phyloP scores from a whole-genome alignment of 257 asterid species.

The Gentiana straminea region DNA sequence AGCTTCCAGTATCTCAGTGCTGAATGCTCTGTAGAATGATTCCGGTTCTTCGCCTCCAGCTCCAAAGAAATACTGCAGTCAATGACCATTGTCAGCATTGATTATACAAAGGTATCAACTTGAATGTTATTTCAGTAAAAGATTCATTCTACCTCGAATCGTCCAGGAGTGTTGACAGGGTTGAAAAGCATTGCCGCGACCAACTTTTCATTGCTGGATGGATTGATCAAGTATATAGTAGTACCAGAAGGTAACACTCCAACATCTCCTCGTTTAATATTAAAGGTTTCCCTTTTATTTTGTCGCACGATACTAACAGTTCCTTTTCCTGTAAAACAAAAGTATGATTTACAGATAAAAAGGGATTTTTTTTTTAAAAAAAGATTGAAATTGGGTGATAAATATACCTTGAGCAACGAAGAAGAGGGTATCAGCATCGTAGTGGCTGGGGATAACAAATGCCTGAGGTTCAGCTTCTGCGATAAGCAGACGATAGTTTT shows the following conservation, averaged over 20 bases:
- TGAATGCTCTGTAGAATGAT: conserved; percentile 44
- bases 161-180: conserved; percentile 48
- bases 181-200: conserved; percentile 33
- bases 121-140: no score
- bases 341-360: no score
- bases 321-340: conserved; percentile 38
- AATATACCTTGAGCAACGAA: conserved; percentile 45
- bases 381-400: background rate
- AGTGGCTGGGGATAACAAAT: conserved; percentile 48
- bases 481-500: conserved; percentile 39
- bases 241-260: conserved; percentile 44
- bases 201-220: conserved; percentile 29
- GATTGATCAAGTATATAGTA: conserved; percentile 41
- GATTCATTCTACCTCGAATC: conserved; percentile 27
- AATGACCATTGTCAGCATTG: no score
- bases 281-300: conserved; percentile 44
- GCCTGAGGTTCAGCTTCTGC: conserved; percentile 63
- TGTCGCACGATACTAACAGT: conserved; percentile 23
- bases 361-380: no score
- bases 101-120: no score
- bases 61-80: conserved; percentile 36
- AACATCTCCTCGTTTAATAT: conserved; percentile 43
- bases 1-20: conserved; percentile 55
- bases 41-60: conserved; percentile 51
- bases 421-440: conserved; percentile 47